Evolutionary conservation across 1,284 basidiomycete genomes (phyloP), one percentile per base, ranked within the genome.

Genomic region (Xerocomus nothofagi): DNA sequence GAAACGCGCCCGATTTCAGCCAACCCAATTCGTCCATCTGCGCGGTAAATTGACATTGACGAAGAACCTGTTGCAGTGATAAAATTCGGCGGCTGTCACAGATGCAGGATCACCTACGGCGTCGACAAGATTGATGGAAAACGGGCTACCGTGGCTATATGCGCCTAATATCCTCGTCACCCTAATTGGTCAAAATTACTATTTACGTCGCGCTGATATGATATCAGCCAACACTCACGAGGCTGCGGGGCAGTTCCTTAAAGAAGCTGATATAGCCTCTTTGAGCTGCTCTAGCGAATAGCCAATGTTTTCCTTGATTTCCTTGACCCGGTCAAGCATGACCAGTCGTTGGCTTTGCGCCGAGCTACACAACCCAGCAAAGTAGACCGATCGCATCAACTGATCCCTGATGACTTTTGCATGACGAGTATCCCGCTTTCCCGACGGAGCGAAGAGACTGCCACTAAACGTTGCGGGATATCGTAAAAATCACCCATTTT

Each of bases 11-110:
- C 3, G 66, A 46, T 27, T 52, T 53, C 18, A 68, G 23, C 67
- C 63, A 65, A 15, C 62, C 62, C 15, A 76, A 46, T 8, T 67
- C 58, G 8, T 62, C 46, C 49, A 74, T 61, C 53, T 74, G 72
- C 23, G 59, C 51, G 17, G 73, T 66, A 51, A 79, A 77, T 3
- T 65, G 59, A 15, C 68, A 67, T 51, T 77, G 75, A 26, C 76
- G 75, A 23, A 76, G 50, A 24, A 73, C 73, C 71, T 72, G 31
- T 44, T 20, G 15, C 7, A 20, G 8, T 12, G 21, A 14, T 54
- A 17, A 53, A n/a, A 15, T 4, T 26, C 18, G n/a, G 12, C 18
- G 30, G 8, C 14, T 44, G 1, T 34, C 6, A 5, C 0, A 32
- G 4, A 32, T 3, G 12, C n/a, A 39, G 15, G 6, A 33, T 3